phyloP scores from a whole-genome alignment of 2,329 filamentous ascomycete species.

The Madurella fahalii region DNA sequence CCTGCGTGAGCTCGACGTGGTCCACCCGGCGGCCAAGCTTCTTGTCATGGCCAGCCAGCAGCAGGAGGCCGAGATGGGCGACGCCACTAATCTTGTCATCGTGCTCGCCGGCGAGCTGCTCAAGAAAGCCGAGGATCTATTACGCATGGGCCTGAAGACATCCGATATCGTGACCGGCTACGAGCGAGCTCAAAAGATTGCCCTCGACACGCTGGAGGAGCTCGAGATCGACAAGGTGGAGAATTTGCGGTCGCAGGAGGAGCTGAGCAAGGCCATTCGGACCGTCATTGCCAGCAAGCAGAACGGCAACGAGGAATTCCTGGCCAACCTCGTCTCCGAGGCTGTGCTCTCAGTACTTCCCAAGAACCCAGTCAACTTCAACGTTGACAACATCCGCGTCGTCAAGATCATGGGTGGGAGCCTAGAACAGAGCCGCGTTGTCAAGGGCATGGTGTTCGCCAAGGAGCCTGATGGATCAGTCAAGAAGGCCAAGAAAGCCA shows the following conservation, averaged over 20 bases:
- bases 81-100: constrained; percentile 97
- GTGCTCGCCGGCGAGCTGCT: constrained; percentile 91
- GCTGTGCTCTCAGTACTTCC: constrained; percentile 82
- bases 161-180: constrained; percentile 95
- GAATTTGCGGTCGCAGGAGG: constrained; percentile 72
- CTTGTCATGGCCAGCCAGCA: constrained; percentile 98
- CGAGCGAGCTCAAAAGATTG: constrained; percentile 88
- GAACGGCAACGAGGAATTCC: constrained; percentile 83
- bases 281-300: constrained; percentile 98
- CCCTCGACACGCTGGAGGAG: constrained; percentile 79
- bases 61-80: constrained; percentile 98
- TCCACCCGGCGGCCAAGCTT: constrained; percentile 95
- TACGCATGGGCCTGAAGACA: constrained; percentile 97
- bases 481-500: constrained; percentile 89
- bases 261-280: constrained; percentile 90
- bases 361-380: constrained; percentile 94
- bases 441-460: constrained; percentile 98
- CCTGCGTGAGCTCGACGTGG: constrained; percentile 92
- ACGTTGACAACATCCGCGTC: constrained; percentile 97
- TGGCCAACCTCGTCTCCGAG: constrained; percentile 84
- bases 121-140: constrained; percentile 93
- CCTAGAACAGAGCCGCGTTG: constrained; percentile 87
- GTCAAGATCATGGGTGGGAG: constrained; percentile 99
- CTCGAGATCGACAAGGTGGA: constrained; percentile 87
- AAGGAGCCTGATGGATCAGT: constrained; percentile 88